Conservation (phyloP, 768 basidiomycete species). For the Baorangia bicolor region DNA sequence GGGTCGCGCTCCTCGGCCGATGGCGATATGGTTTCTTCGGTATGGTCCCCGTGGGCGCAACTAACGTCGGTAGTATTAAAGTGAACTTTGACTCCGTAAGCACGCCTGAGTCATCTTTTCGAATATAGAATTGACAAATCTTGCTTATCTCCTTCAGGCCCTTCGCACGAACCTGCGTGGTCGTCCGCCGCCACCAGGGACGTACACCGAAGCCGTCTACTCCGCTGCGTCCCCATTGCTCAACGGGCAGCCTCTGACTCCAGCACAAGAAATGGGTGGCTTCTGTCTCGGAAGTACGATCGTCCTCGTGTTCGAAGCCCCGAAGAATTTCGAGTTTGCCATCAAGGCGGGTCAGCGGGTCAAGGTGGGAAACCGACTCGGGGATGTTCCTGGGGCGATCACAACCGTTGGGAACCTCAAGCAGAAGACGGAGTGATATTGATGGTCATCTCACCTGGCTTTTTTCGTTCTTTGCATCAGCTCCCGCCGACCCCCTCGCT, state of each 20-base stretch:
- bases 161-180: slow-evolving; percentile 88
- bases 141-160: slow-evolving; percentile 42
- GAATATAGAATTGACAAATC: background rate
- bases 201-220: slow-evolving; percentile 92
- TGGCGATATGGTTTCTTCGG: slow-evolving; percentile 97
- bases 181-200: slow-evolving; percentile 71
- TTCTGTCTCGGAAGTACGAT: slow-evolving; percentile 95
- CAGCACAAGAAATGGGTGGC: slow-evolving; percentile 97
- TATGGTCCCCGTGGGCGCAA: slow-evolving; percentile 98
- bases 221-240: slow-evolving; percentile 78
- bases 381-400: slow-evolving; percentile 42
- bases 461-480: background rate
- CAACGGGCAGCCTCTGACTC: slow-evolving; percentile 80
- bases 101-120: background rate
- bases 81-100: slow-evolving; percentile 89
- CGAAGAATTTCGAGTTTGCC: slow-evolving; percentile 73
- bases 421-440: slow-evolving; percentile 35
- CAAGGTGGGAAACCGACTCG: slow-evolving; percentile 81
- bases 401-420: slow-evolving; percentile 29
- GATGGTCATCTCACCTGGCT: background rate
- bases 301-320: slow-evolving; percentile 96
- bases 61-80: slow-evolving; percentile 95
- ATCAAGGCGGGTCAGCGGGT: slow-evolving; percentile 81
- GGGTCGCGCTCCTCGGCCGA: slow-evolving; percentile 89
- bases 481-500: background rate